phyloP scores from a whole-genome alignment of 345 rosid genomes.

The Hevea brasiliensis region DNA sequence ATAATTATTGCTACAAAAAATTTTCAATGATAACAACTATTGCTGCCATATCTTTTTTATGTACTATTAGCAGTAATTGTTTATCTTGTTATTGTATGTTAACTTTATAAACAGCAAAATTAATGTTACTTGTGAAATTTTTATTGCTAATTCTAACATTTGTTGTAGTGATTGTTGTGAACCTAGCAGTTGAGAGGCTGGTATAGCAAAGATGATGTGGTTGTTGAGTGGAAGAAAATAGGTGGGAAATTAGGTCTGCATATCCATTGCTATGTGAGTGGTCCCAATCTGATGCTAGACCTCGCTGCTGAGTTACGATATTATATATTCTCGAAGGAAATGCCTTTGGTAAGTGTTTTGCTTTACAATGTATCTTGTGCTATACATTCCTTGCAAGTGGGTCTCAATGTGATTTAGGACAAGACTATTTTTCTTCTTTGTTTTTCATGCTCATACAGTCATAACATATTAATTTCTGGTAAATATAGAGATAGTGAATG shows the following conservation, averaged over 20 bases:
- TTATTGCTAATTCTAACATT: too few species aligned
- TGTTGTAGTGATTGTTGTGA: not conserved
- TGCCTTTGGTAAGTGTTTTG: conserved; percentile 68
- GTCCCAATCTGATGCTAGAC: conserved; percentile 63
- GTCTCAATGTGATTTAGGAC: not conserved
- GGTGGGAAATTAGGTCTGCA: conserved; percentile 59
- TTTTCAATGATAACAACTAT: too few species aligned
- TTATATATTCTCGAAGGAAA: conserved; percentile 87
- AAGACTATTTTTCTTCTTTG: too few species aligned
- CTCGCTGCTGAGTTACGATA: conserved; percentile 86
- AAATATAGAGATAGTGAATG: too few species aligned
- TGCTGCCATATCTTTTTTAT: too few species aligned
- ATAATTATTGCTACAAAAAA: too few species aligned
- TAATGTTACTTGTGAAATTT: too few species aligned
- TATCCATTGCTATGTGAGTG: conserved; percentile 79
- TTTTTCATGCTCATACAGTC: too few species aligned
- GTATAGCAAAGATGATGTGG: conserved; percentile 86
- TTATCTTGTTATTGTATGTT: too few species aligned
- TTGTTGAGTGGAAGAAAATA: conserved; percentile 87
- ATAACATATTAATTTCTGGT: too few species aligned
- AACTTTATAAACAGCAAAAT: too few species aligned
- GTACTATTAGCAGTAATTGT: too few species aligned
- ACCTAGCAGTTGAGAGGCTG: conserved; percentile 67
- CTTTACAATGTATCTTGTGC: not conserved
- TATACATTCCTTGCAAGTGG: not conserved